Base-by-base conservation (phyloP, 2,329 filamentous ascomycete species). In the Tolypocladium guangdongense region DNA sequence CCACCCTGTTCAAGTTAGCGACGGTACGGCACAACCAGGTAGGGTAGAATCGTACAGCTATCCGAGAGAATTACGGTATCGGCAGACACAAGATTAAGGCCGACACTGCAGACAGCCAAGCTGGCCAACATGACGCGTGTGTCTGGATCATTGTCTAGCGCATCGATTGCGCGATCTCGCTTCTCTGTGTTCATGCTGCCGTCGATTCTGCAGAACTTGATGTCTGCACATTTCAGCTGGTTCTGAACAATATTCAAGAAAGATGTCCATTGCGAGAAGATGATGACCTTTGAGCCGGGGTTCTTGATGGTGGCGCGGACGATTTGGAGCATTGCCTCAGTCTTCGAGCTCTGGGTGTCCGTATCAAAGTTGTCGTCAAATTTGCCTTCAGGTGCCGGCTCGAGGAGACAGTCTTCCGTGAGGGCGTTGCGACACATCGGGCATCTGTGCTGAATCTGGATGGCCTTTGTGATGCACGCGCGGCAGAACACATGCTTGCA, bases 1-100 rank as follows among this genome's bases (percentile, higher is more conserved):
- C 87, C 90, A 96, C 90, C 89, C 75, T 71, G 41, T 7, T 48
- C 33, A n/a, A 22, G 52, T 56, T 20, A 56, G 54, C 22, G 16
- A 50, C 16, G 7, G 24, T n/a, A 49, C 12, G 27, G 45, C 18
- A 50, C 18, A 18, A 22, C 12, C 3, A 10, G 20, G 20, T 12
- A 46, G 22, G 22, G 47, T 2, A 49, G 37, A 6, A 35, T 67
- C 74, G 66, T 65, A 77, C 78, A 96, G 55, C 82, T 87, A 67
- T 96, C 90, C 0, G 83, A 81, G 22, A 96, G 75, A 47, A 96
- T 83, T 55, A 95, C 88, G 7, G 90, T 90, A 61, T 93, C 90
- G 0, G 90, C 90, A 0, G 88, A 84, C 0, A 91, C 88, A 14
- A 96, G 79, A 61, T 95, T 95, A 47, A 96, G 76, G 0, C 90